Evolutionary conservation across 2,329 filamentous ascomycete species (phyloP).

Genomic region (Claviceps fusiformis): DNA sequence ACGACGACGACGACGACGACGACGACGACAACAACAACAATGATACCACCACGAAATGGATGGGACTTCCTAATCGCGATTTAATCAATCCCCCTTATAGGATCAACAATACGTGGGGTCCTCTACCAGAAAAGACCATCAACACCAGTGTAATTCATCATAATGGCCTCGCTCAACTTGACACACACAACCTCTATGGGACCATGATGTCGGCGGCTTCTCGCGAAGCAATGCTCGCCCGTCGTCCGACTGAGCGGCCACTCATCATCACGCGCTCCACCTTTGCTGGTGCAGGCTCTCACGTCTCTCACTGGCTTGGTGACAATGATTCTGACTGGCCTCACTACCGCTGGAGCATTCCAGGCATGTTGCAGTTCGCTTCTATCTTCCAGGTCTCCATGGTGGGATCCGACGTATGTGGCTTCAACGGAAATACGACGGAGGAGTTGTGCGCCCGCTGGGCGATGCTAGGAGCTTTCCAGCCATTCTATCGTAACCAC

Average conservation of each 20-base stretch:
- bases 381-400: constrained; percentile 56
- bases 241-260: constrained; percentile 50
- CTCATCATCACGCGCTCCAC: constrained; percentile 65
- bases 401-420: constrained; percentile 63
- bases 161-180: constrained; percentile 55
- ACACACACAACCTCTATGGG: constrained; percentile 67
- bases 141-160: constrained; percentile 55
- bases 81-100: constrained; percentile 10
- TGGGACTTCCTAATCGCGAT: constrained; percentile 10
- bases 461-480: constrained; percentile 52
- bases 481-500: constrained; percentile 57
- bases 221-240: constrained; percentile 49
- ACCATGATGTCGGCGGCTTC: constrained; percentile 60
- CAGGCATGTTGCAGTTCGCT: constrained; percentile 45
- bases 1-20: too few species aligned
- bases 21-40: too few species aligned
- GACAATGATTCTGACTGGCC: constrained; percentile 33
- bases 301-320: constrained; percentile 50
- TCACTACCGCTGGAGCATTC: constrained; percentile 44
- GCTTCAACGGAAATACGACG: constrained; percentile 51
- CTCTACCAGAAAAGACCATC: constrained; percentile 44
- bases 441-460: constrained; percentile 52
- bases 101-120: constrained; percentile 21
- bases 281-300: constrained; percentile 54
- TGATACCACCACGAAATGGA: neutral